A percentile compares a stretch with the other conserved stretches of the same genome.
phyloP scores from a whole-genome alignment of 306 rosid species.

The Abrus pulchellus region DNA sequence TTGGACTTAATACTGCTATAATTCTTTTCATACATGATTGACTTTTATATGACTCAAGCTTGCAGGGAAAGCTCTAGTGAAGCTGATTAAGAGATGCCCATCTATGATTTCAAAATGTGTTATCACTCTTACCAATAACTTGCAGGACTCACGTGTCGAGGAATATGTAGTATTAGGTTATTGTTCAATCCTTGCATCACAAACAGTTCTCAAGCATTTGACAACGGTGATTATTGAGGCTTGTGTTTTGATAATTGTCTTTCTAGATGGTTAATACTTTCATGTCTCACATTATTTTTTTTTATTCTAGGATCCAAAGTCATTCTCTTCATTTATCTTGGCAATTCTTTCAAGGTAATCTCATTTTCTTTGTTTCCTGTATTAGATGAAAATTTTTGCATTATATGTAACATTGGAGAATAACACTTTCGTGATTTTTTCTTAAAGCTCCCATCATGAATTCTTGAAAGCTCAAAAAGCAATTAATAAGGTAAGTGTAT shows the following conservation, averaged over 20 bases:
- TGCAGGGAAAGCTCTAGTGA: slow-evolving; percentile 90
- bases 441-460: slow-evolving; percentile 94
- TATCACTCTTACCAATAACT: slow-evolving; percentile 76
- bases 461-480: slow-evolving; percentile 96
- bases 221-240: slow-evolving; percentile 67
- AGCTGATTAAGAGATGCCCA: slow-evolving; percentile 97
- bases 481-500: slow-evolving; percentile 84
- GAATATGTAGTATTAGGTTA: slow-evolving; percentile 93
- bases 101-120: slow-evolving; percentile 93
- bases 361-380: slow-evolving; percentile 14
- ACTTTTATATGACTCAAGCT: slow-evolving; percentile 65
- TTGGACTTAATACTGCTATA: slow-evolving; percentile 21
- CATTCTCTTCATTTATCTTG: slow-evolving; percentile 82
- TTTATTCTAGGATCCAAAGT: slow-evolving; percentile 76
- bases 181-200: slow-evolving; percentile 92
- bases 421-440: slow-evolving; percentile 47
- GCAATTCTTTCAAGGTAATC: slow-evolving; percentile 95
- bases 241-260: slow-evolving; percentile 42
- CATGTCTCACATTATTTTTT: slow-evolving; percentile 51
- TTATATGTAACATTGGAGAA: slow-evolving; percentile 30
- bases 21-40: slow-evolving; percentile 44
- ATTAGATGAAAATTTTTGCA: slow-evolving; percentile 40
- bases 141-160: slow-evolving; percentile 69
- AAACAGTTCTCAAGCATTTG: slow-evolving; percentile 93
- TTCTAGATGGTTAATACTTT: slow-evolving; percentile 37